Evolutionary conservation across 805 yeast genomes (phyloP), one percentile per base, ranked within the genome.

Genomic region (Starmerella bacillaris): DNA sequence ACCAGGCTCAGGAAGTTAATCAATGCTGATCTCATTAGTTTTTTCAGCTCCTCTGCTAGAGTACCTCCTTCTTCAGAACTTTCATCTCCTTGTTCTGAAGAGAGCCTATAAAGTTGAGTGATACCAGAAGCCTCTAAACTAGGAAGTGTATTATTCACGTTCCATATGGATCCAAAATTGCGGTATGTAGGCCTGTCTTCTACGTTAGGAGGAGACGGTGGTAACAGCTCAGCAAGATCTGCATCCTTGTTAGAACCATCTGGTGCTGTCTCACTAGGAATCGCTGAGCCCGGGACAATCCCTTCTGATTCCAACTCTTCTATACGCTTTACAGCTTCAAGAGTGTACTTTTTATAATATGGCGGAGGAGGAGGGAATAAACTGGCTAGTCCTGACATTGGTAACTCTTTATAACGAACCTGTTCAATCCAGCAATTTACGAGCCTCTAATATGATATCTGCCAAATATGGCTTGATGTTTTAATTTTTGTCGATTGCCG

Each of bases 341-440:
- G 44, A 32, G 93, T 79, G 60, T 80, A 86, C 48, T 65, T 70
- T 51, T 72, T 69, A 45, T 71, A 68, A 50, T 70, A 80, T 6
- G 78, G 78, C 6, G 98, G 98, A 2, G 98, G 96, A 1, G 92
- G 92, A 2, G 98, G 98, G 46, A 79, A 89, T 28, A 86, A 63
- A 5, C 94, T 72, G 12, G 94, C 67, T 24, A 61, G 49, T 18
- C 55, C 58, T 14, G 42, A 40, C 51, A 47, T 47, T n/a, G n/a
- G n/a, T n/a, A n/a, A n/a, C n/a, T n/a, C n/a, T n/a, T n/a, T n/a
- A n/a, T n/a, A n/a, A n/a, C n/a, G n/a, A n/a, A n/a, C n/a, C n/a
- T n/a, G n/a, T n/a, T n/a, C n/a, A n/a, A n/a, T n/a, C n/a, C n/a
- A n/a, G n/a, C n/a, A n/a, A n/a, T n/a, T n/a, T n/a, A n/a, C n/a